Evolutionary conservation across 495 filamentous ascomycete genomes (phyloP).

Genomic region (Xylaria grammica): DNA sequence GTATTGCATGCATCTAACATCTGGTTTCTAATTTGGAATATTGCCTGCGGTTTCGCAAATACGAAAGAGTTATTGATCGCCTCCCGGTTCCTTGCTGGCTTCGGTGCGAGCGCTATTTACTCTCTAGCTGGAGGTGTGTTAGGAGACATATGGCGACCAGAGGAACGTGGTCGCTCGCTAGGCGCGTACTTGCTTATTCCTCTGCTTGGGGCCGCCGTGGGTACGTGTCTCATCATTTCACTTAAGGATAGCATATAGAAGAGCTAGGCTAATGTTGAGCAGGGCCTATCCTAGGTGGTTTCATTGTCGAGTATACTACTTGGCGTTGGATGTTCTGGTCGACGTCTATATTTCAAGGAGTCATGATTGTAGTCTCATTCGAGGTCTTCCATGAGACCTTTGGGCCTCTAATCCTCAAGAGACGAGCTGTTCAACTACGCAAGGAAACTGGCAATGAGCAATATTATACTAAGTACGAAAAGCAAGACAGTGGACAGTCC

Average conservation of each 20-base stretch:
- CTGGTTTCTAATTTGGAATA: slow-evolving; percentile 52
- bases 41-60: slow-evolving; percentile 52
- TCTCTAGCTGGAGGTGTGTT: slow-evolving; percentile 60
- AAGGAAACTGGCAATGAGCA: slow-evolving; percentile 59
- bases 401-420: slow-evolving; percentile 59
- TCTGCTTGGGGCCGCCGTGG: slow-evolving; percentile 52
- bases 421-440: slow-evolving; percentile 56
- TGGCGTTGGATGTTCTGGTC: slow-evolving; percentile 58
- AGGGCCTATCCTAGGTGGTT: slow-evolving; percentile 65
- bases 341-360: slow-evolving; percentile 45
- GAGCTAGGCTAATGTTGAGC: slow-evolving; percentile 41
- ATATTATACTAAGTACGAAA: slow-evolving; percentile 39
- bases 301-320: slow-evolving; percentile 51
- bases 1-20: slow-evolving; percentile 53
- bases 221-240: slow-evolving; percentile 9
- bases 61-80: slow-evolving; percentile 53
- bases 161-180: slow-evolving; percentile 54
- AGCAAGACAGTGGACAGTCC: not conserved
- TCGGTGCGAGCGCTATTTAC: slow-evolving; percentile 51
- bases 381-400: slow-evolving; percentile 66
- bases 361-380: slow-evolving; percentile 38
- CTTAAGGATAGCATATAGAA: slow-evolving; percentile 43
- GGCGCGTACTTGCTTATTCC: slow-evolving; percentile 55
- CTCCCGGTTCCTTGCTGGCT: slow-evolving; percentile 58
- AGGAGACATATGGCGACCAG: slow-evolving; percentile 52